Conservation (phyloP, 73 alveolate genomes). For the Tetrahymena malaccensis region DNA sequence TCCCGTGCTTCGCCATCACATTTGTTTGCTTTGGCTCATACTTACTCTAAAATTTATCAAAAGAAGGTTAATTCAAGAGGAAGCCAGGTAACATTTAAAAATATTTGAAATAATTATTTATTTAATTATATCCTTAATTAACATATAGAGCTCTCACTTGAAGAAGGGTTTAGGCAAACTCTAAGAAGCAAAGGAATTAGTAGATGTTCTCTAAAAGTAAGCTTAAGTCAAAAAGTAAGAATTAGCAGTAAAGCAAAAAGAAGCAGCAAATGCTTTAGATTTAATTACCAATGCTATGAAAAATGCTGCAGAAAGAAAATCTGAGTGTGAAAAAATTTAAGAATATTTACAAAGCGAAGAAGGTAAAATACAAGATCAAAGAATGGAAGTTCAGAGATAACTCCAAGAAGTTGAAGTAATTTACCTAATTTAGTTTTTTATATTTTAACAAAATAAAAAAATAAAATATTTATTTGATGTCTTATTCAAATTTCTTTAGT, state of each 20-base stretch:
- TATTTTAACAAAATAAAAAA: too few species aligned
- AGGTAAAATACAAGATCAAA: constrained; percentile 50
- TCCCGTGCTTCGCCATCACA: constrained; percentile 65
- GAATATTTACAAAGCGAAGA: constrained; percentile 63
- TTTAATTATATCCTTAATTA: neutral
- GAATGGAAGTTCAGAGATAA: constrained; percentile 63
- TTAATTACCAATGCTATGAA: constrained; percentile 94
- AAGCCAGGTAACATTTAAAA: neutral
- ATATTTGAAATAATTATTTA: constrained; percentile 26
- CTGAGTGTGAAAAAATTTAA: constrained; percentile 59
- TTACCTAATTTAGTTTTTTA: neutral
- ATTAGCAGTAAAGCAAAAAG: constrained; percentile 79
- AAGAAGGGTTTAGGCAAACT: constrained; percentile 94
- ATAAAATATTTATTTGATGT: too few species aligned
- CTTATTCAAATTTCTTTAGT: too few species aligned
- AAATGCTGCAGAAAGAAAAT: constrained; percentile 71
- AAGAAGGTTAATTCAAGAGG: constrained; percentile 80
- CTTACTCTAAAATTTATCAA: constrained; percentile 48
- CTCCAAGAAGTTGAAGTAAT: constrained; percentile 56
- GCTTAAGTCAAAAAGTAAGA: constrained; percentile 79
- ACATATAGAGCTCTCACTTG: constrained; percentile 79
- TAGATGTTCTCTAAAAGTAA: constrained; percentile 77
- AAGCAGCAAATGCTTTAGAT: constrained; percentile 92
- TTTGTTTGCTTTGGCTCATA: constrained; percentile 51
- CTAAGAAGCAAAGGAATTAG: constrained; percentile 94